These are phyloP conservation scores for Pichia thaimueangensis DNA, from an alignment of 805 yeast species.

Conservation along the genomic window DNA sequence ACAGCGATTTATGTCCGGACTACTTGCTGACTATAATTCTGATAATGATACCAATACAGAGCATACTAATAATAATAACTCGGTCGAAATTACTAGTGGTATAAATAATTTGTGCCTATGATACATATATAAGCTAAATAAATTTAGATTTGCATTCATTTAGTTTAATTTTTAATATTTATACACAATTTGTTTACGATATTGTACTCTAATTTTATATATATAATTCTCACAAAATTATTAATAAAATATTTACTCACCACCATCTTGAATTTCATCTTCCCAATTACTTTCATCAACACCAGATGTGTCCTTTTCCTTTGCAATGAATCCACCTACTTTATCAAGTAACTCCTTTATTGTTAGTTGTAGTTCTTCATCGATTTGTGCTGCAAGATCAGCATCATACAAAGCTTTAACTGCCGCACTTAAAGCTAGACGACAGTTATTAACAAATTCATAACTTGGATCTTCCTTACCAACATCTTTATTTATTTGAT, in stretches of 20 bases:
- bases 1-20: conserved; percentile 19
- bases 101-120: too few relatives aligned
- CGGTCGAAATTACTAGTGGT: too few relatives aligned
- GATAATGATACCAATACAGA: not conserved
- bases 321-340: conserved; percentile 49
- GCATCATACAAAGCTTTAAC: conserved; percentile 30
- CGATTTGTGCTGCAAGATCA: conserved; percentile 37
- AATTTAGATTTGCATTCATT: not conserved
- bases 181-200: too few relatives aligned
- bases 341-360: conserved; percentile 43
- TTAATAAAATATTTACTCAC: not conserved
- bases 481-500: conserved; percentile 21
- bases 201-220: too few relatives aligned
- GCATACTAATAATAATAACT: too few relatives aligned
- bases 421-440: conserved; percentile 34
- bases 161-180: not conserved
- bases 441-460: conserved; percentile 30
- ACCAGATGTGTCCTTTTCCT: conserved; percentile 32
- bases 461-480: conserved; percentile 27
- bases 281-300: conserved; percentile 46
- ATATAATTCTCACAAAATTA: too few relatives aligned
- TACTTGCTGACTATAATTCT: conserved; percentile 9
- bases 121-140: too few relatives aligned
- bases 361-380: conserved; percentile 54
- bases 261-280: conserved; percentile 32